These are phyloP conservation scores for Tylopilus felleus DNA, from an alignment of 768 basidiomycete species.

Conservation along the genomic window DNA sequence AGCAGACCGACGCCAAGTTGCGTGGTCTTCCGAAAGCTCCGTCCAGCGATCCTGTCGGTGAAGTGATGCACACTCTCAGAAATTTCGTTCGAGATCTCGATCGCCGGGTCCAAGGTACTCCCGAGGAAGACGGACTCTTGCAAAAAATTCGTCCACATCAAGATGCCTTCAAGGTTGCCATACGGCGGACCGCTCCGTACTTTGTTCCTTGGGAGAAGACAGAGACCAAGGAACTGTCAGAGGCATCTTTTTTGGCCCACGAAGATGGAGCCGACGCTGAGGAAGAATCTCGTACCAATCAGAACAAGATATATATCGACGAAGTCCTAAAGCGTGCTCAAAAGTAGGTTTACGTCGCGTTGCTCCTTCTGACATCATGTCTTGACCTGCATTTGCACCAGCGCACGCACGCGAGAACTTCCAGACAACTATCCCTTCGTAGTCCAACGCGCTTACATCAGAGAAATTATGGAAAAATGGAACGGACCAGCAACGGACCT, in stretches of 20 bases:
- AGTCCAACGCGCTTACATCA: slow-evolving; percentile 52
- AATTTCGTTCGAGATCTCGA: slow-evolving; percentile 46
- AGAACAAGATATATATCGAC: slow-evolving; percentile 42
- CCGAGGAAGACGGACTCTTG: slow-evolving; percentile 49
- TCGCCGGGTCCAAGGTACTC: slow-evolving; percentile 49
- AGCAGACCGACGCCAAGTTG: slow-evolving; percentile 34
- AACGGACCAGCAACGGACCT: slow-evolving; percentile 41
- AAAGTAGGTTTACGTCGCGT: slow-evolving; percentile 36
- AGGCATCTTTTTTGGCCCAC: slow-evolving; percentile 32
- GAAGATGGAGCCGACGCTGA: slow-evolving; percentile 35
- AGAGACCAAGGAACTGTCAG: slow-evolving; percentile 1
- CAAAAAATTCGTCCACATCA: slow-evolving; percentile 53
- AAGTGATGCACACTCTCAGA: slow-evolving; percentile 48
- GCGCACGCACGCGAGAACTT: slow-evolving; percentile 68
- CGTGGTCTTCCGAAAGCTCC: slow-evolving; percentile 46
- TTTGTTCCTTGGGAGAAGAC: slow-evolving; percentile 49
- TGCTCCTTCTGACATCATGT: too few species aligned
- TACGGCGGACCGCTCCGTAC: slow-evolving; percentile 52
- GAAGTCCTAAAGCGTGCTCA: slow-evolving; percentile 48
- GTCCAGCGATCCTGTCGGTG: slow-evolving; percentile 53
- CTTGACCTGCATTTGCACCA: slow-evolving; percentile 24
- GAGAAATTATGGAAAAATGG: slow-evolving; percentile 47
- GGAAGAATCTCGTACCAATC: background rate
- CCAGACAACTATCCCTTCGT: slow-evolving; percentile 65
- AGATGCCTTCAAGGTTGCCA: slow-evolving; percentile 42